Conservation (phyloP, 176 grass and related monocot species). For the Juncus inflexus region DNA sequence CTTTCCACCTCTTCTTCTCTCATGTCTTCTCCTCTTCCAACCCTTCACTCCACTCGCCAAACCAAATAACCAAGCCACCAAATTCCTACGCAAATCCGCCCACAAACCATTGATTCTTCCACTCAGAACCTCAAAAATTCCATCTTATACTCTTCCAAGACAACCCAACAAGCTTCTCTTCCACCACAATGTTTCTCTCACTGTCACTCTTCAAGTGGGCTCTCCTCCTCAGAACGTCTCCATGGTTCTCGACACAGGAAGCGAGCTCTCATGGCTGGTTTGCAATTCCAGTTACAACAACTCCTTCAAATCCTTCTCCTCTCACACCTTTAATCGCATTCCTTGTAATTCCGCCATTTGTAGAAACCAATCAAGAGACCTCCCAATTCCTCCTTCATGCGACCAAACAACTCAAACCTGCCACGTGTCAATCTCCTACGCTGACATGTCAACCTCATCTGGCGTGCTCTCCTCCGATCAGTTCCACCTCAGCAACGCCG, state of each 20-base stretch:
- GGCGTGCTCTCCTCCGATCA: slow-evolving; percentile 50
- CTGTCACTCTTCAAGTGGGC: slow-evolving; percentile 48
- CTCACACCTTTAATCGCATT: slow-evolving; percentile 39
- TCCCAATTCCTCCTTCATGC: slow-evolving; percentile 53
- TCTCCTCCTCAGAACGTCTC: slow-evolving; percentile 65
- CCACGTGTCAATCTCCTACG: slow-evolving; percentile 72
- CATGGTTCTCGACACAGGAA: slow-evolving; percentile 88
- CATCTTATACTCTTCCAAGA: background rate
- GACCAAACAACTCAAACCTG: slow-evolving; percentile 37
- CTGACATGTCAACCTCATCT: slow-evolving; percentile 59
- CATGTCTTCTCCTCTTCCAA: background rate
- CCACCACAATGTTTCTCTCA: slow-evolving; percentile 64
- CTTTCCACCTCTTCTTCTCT: background rate
- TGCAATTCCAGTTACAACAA: slow-evolving; percentile 45
- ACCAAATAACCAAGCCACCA: background rate
- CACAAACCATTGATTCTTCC: background rate
- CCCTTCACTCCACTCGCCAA: background rate
- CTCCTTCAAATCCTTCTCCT: slow-evolving; percentile 37
- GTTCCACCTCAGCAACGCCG: slow-evolving; percentile 37
- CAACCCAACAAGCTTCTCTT: slow-evolving; percentile 44
- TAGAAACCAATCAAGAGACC: slow-evolving; percentile 45
- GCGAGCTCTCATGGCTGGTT: slow-evolving; percentile 81
- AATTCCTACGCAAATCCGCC: background rate
- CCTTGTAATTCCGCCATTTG: slow-evolving; percentile 56
- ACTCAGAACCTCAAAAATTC: slow-evolving; percentile 10